A percentile compares a stretch with the other conserved stretches of the same genome.
These are phyloP conservation scores for Groenewaldozyma auringiensis DNA, from an alignment of 1,139 yeast species.

Conservation along the genomic window DNA sequence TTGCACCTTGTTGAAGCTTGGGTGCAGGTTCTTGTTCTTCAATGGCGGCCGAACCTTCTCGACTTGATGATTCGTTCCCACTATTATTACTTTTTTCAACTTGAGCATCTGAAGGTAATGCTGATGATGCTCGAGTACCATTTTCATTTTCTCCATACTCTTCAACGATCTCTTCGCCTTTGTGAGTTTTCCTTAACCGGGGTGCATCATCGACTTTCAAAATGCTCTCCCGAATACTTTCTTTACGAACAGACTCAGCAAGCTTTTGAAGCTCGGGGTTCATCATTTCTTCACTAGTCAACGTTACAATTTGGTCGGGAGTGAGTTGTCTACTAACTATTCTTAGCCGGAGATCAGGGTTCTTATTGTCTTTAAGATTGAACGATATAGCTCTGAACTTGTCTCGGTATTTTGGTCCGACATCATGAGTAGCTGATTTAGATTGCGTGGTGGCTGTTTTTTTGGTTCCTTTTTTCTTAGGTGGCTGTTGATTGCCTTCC, in stretches of 20 bases:
- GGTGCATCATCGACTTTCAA: constrained; percentile 50
- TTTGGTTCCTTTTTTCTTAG: constrained; percentile 4
- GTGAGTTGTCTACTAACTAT: constrained; percentile 43
- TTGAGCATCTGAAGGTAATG: neutral
- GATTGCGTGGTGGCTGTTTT: constrained; percentile 10
- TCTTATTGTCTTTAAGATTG: constrained; percentile 48
- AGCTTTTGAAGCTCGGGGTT: constrained; percentile 66
- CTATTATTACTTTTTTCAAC: no score
- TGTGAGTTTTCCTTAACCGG: constrained; percentile 68
- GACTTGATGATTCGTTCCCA: neutral
- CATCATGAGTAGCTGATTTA: constrained; percentile 21
- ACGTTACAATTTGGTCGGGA: constrained; percentile 45
- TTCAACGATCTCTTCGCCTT: constrained; percentile 76
- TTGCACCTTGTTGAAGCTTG: constrained; percentile 2
- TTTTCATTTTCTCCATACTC: constrained; percentile 21
- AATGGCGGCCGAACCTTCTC: constrained; percentile 2
- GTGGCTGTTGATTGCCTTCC: neutral
- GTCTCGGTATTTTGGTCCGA: constrained; percentile 43
- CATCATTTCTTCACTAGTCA: constrained; percentile 57
- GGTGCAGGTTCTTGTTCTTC: constrained; percentile 1
- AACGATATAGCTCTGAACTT: constrained; percentile 47
- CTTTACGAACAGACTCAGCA: constrained; percentile 65
- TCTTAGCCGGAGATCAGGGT: constrained; percentile 39
- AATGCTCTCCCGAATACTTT: constrained; percentile 57
- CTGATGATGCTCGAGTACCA: neutral